Evolutionary conservation across 768 basidiomycete species (phyloP).

Genomic region (Paxillus ammoniavirescens): DNA sequence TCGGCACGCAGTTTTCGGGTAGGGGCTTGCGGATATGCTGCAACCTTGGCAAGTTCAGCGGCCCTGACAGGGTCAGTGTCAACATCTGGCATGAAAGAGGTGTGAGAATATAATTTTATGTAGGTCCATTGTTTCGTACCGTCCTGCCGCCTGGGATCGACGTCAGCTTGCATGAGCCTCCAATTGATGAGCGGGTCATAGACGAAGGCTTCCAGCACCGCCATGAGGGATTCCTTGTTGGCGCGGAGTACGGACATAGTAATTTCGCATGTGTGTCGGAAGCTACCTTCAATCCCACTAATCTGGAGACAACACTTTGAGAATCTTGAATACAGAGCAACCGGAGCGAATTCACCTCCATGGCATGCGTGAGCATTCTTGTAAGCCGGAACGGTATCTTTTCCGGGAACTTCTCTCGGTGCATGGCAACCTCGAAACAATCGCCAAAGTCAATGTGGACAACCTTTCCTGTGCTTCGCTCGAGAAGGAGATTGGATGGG

Average conservation of each 20-base stretch:
- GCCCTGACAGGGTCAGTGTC: slow-evolving; percentile 53
- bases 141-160: slow-evolving; percentile 66
- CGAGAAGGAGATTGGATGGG: slow-evolving; percentile 91
- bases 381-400: slow-evolving; percentile 98
- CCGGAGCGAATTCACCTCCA: slow-evolving; percentile 69
- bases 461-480: slow-evolving; percentile 88
- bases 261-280: slow-evolving; percentile 92
- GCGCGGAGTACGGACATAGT: slow-evolving; percentile 96
- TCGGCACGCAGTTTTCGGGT: slow-evolving; percentile 83
- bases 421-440: slow-evolving; percentile 98
- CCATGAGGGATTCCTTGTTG: slow-evolving; percentile 99
- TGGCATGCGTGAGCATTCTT: slow-evolving; percentile 97
- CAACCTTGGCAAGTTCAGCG: slow-evolving; percentile 61
- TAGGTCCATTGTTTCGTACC: slow-evolving; percentile 39
- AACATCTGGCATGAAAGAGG: slow-evolving; percentile 28
- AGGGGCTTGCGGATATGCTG: slow-evolving; percentile 77
- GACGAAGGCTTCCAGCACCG: slow-evolving; percentile 97
- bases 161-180: slow-evolving; percentile 86
- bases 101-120: slow-evolving; percentile 3
- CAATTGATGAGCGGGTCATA: slow-evolving; percentile 98
- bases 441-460: slow-evolving; percentile 98
- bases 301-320: slow-evolving; percentile 54
- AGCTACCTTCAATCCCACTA: slow-evolving; percentile 97
- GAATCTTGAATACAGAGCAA: neutral
- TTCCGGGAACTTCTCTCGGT: slow-evolving; percentile 98